phyloP scores from a whole-genome alignment of 2,329 filamentous ascomycete genomes.

The Hymenoscyphus scutula region DNA sequence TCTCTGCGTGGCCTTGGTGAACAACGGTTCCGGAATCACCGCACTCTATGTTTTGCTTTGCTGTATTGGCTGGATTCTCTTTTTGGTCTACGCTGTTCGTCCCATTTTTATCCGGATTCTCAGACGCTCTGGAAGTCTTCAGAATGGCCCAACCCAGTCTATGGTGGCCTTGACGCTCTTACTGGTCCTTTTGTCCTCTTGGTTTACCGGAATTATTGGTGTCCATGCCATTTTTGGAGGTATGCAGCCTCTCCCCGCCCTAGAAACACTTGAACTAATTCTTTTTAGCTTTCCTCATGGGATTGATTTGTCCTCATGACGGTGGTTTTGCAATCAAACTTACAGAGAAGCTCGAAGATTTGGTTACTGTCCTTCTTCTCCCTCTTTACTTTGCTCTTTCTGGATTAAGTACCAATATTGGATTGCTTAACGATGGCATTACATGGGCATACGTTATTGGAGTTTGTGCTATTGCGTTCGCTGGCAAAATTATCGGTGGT shows the following conservation, averaged over 20 bases:
- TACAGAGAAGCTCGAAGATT: slow-evolving; percentile 91
- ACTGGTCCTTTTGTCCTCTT: slow-evolving; percentile 73
- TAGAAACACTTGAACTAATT: slow-evolving; percentile 3
- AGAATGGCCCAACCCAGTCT: slow-evolving; percentile 83
- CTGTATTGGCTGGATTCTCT: slow-evolving; percentile 70
- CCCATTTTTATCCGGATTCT: slow-evolving; percentile 75
- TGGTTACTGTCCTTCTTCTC: slow-evolving; percentile 78
- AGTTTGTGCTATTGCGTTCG: slow-evolving; percentile 77
- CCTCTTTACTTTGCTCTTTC: slow-evolving; percentile 94
- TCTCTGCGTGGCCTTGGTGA: slow-evolving; percentile 89
- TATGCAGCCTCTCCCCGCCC: slow-evolving; percentile 5
- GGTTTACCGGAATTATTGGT: slow-evolving; percentile 88
- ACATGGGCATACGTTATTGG: slow-evolving; percentile 90
- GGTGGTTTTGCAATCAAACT: slow-evolving; percentile 87
- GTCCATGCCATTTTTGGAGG: slow-evolving; percentile 88
- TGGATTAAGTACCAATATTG: slow-evolving; percentile 83
- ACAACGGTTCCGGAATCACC: slow-evolving; percentile 76
- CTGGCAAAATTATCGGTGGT: slow-evolving; percentile 81
- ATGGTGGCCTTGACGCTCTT: slow-evolving; percentile 81
- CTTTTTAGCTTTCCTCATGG: slow-evolving; percentile 70
- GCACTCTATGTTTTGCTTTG: slow-evolving; percentile 82
- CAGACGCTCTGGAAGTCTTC: slow-evolving; percentile 69
- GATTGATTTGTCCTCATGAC: slow-evolving; percentile 86
- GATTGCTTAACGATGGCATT: slow-evolving; percentile 74
- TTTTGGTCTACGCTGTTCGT: slow-evolving; percentile 70